phyloP scores from a whole-genome alignment of 116 monocot species.

The Trichopus zeylanicus region DNA sequence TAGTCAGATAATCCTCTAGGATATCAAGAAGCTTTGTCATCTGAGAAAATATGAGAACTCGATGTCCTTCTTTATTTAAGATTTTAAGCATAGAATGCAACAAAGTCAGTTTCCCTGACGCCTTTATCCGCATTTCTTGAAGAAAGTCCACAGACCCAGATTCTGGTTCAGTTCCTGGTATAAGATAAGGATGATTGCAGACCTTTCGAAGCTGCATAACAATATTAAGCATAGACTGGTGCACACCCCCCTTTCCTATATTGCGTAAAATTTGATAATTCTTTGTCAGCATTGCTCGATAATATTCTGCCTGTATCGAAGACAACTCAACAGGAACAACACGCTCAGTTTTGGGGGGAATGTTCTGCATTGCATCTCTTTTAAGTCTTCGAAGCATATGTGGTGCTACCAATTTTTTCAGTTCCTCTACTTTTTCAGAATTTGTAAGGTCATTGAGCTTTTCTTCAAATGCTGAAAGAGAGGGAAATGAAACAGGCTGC shows the following conservation, averaged over 20 bases:
- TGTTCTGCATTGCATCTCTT: slow-evolving; percentile 96
- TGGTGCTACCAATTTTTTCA: slow-evolving; percentile 94
- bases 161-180: slow-evolving; percentile 94
- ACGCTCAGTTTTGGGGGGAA: slow-evolving; percentile 93
- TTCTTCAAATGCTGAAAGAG: slow-evolving; percentile 84
- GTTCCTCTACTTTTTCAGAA: slow-evolving; percentile 89
- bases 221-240: slow-evolving; percentile 92
- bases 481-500: slow-evolving; percentile 88
- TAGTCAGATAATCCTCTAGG: slow-evolving; percentile 80
- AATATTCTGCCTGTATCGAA: slow-evolving; percentile 92
- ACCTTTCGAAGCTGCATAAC: slow-evolving; percentile 97
- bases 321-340: slow-evolving; percentile 95
- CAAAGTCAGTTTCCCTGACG: slow-evolving; percentile 80
- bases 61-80: slow-evolving; percentile 83
- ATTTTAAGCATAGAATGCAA: slow-evolving; percentile 91
- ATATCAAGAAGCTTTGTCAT: slow-evolving; percentile 99
- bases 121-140: slow-evolving; percentile 96
- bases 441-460: slow-evolving; percentile 91
- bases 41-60: slow-evolving; percentile 95
- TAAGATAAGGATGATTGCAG: slow-evolving; percentile 98
- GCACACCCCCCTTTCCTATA: slow-evolving; percentile 70
- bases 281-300: slow-evolving; percentile 94
- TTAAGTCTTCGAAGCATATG: slow-evolving; percentile 96
- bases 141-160: slow-evolving; percentile 83
- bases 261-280: slow-evolving; percentile 91